Evolutionary conservation across 257 asterid genomes (phyloP).

Genomic region (Rauvolfia tetraphylla): DNA sequence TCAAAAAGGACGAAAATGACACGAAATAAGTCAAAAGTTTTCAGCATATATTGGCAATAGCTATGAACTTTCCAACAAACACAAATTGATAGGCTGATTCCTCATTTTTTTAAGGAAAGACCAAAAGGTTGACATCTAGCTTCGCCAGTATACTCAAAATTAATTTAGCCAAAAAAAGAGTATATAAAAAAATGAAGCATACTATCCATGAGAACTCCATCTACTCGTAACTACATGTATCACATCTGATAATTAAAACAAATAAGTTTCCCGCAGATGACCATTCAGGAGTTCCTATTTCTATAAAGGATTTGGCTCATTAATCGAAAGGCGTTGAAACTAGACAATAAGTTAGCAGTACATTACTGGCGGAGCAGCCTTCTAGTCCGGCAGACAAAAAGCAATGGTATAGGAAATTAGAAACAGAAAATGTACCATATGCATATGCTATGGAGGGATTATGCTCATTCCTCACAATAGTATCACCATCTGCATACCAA

Average conservation of each 20-base stretch:
- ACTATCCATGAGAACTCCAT: not conserved
- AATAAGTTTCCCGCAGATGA: not conserved
- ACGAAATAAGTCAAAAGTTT: not conserved
- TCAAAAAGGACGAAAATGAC: not conserved
- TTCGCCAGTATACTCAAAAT: not conserved
- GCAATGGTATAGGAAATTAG: not conserved
- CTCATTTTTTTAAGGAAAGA: not conserved
- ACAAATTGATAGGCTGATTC: not conserved
- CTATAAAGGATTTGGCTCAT: not conserved
- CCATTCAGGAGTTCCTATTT: not conserved
- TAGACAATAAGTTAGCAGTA: not conserved
- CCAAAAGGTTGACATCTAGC: not conserved
- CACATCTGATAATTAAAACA: not conserved
- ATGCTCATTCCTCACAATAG: conserved; percentile 89
- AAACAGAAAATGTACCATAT: conserved; percentile 55
- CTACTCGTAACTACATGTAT: not conserved
- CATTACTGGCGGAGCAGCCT: not conserved
- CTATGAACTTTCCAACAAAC: not conserved
- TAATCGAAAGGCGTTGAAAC: not conserved
- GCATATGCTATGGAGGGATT: conserved; percentile 90
- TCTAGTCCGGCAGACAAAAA: conserved; percentile 14
- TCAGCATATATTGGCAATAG: not conserved
- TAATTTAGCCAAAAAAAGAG: no score
- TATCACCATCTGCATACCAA: conserved; percentile 99
- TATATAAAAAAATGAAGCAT: no score